phyloP scores from a whole-genome alignment of 345 rosid species.

The Conringia planisiliqua region DNA sequence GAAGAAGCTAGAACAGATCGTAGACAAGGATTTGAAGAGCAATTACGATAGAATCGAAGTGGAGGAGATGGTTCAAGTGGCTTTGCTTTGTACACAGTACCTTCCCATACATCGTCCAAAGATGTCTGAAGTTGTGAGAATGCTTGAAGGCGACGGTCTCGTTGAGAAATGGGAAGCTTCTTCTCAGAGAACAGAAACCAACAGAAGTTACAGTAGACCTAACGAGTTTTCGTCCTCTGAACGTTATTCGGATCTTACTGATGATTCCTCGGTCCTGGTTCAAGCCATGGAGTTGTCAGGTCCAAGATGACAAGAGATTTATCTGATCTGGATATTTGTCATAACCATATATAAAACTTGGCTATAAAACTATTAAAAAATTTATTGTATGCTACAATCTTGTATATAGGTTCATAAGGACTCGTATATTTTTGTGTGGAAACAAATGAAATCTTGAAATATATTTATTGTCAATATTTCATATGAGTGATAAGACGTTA shows the following conservation, averaged over 20 bases:
- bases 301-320: conserved; percentile 59
- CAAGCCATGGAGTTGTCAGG: conserved; percentile 97
- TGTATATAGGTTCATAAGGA: conserved; percentile 17
- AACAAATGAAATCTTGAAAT: background rate
- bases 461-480: background rate
- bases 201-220: conserved; percentile 44
- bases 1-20: conserved; percentile 76
- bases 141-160: conserved; percentile 95
- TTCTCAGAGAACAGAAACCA: conserved; percentile 61
- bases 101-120: conserved; percentile 80
- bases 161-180: conserved; percentile 98
- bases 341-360: conserved; percentile 2
- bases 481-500: background rate
- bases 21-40: conserved; percentile 79
- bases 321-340: background rate
- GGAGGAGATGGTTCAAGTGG: conserved; percentile 85
- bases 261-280: conserved; percentile 72
- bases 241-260: conserved; percentile 82
- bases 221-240: conserved; percentile 75
- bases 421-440: background rate
- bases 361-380: background rate
- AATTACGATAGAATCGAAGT: conserved; percentile 69
- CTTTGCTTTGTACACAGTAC: conserved; percentile 79
- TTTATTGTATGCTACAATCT: background rate
- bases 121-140: conserved; percentile 94